Evolutionary conservation across 768 basidiomycete genomes (phyloP).

Genomic region (Naganishia onofrii): DNA sequence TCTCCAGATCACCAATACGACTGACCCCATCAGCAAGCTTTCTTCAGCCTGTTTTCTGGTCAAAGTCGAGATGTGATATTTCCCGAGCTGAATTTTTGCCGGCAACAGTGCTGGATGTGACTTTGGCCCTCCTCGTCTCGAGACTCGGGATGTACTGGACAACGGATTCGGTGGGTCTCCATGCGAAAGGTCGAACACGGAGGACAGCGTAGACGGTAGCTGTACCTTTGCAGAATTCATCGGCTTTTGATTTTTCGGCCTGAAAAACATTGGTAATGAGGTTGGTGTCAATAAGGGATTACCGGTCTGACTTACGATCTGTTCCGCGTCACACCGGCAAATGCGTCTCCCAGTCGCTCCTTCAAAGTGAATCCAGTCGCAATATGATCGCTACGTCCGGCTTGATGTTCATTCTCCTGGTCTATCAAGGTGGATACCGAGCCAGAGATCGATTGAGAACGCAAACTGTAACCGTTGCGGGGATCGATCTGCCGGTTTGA

Average conservation of each 20-base stretch:
- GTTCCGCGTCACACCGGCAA: neutral
- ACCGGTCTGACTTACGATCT: neutral
- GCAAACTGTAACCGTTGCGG: neutral
- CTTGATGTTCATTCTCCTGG: neutral
- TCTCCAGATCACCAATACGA: slow-evolving; percentile 35
- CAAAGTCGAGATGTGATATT: slow-evolving; percentile 24
- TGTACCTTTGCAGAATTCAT: neutral
- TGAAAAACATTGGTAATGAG: neutral
- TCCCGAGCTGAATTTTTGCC: neutral
- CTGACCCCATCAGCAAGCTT: slow-evolving; percentile 37
- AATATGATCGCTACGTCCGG: neutral
- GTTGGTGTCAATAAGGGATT: neutral
- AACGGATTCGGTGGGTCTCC: neutral
- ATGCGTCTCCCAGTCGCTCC: neutral
- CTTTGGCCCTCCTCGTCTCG: neutral
- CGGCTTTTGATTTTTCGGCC: neutral
- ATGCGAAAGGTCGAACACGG: slow-evolving; percentile 5
- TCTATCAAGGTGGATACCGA: neutral
- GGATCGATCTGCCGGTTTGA: too few relatives aligned
- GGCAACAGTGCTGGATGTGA: slow-evolving; percentile 9
- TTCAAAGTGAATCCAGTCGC: neutral
- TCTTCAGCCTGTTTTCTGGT: slow-evolving; percentile 43
- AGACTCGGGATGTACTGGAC: neutral
- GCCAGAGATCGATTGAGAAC: neutral
- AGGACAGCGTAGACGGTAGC: neutral